Evolutionary conservation across 768 basidiomycete species (phyloP).

Genomic region (Russula ochroleuca): DNA sequence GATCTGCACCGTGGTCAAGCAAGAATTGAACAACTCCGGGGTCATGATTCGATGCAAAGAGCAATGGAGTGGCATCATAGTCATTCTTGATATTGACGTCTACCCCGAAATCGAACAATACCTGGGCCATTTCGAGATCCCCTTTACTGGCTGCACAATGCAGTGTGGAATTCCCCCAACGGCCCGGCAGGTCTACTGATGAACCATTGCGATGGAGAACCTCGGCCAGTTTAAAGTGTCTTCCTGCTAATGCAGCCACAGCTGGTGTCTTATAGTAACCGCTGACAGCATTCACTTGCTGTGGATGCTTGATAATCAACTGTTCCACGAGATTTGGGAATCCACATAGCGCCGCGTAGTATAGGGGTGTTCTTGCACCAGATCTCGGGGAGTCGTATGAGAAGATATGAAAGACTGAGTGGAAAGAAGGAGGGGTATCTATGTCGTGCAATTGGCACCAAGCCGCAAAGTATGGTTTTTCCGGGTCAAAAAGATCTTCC

Average conservation of each 20-base stretch:
- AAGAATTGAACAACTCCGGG: background rate
- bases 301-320: background rate
- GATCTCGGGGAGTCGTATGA: too few relatives aligned
- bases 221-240: background rate
- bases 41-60: background rate
- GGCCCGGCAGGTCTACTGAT: background rate
- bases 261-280: background rate
- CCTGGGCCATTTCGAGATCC: background rate
- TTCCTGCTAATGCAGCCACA: background rate
- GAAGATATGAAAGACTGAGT: too few relatives aligned
- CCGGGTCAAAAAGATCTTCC: background rate
- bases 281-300: background rate
- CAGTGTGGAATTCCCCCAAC: background rate
- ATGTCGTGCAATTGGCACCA: background rate
- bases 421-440: background rate
- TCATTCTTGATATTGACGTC: background rate
- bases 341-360: background rate
- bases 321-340: background rate
- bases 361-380: background rate
- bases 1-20: background rate
- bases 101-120: background rate
- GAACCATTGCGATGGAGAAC: background rate
- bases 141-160: background rate
- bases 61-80: accelerated
- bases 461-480: background rate